Base-by-base conservation (phyloP, 176 grass and related monocot species). In the Rhipidocladum racemiflorum region DNA sequence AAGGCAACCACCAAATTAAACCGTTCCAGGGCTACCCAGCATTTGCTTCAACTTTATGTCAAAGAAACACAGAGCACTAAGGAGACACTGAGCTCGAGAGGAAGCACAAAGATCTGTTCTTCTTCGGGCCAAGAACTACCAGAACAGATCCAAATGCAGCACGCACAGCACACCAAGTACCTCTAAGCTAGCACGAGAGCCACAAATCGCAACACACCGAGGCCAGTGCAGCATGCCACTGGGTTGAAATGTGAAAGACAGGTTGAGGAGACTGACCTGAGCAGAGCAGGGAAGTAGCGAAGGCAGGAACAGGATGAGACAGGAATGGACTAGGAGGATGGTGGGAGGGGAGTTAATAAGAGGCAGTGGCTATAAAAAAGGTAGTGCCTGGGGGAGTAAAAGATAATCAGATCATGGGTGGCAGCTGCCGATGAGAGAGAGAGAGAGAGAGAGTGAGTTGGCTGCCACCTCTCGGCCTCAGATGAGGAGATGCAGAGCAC, bases 211-310 rank as follows among this genome's bases (percentile, higher is more conserved):
- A 57, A 24, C 56, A 24, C 36, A 36, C 9, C 64, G 63, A 65
- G 11, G 30, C 54, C 29, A 62, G 6, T 69, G 17, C n/a, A 36
- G 9, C 42, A 46, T 34, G 27, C 1, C 72, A 40, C 24, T 60
- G 21, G 43, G 53, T 38, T 76, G 40, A 63, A 42, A 72, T 23
- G 56, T 5, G 40, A 25, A 39, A 9, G 65, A 51, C 25, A 34
- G 74, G 70, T 11, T 56, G 70, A 70, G 46, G 63, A 75, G 54
- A 91, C 90, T 75, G 81, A 97, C 94, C 94, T 93, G 76, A 81
- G 67, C 64, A 63, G 68, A 88, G 82, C 63, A 48, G 76, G 81
- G 59, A 68, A 68, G 85, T 72, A 80, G 85, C 57, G 81, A 86
- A 59, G 80, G 61, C 64, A 65, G 77, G 66, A 77, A 74, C 44